Evolutionary conservation across 345 rosid species (phyloP), one percentile per base, ranked within the genome.

Genomic region (Cardamine resedifolia): DNA sequence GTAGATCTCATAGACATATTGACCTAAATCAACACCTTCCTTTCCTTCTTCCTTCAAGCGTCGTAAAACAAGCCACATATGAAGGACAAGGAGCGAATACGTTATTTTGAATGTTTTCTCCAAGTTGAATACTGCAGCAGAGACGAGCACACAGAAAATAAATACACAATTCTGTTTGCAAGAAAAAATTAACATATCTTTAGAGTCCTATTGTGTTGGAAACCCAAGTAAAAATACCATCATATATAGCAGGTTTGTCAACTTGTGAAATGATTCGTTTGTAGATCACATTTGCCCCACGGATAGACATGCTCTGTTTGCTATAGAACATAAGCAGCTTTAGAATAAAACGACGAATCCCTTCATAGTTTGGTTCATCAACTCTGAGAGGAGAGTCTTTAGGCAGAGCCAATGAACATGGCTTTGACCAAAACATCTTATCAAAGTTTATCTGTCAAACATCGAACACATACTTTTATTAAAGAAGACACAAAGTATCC

Each of bases 11-110:
- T 95, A 95, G 2, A 95, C 41, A 66, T 95, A 81, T 59, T 95
- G 98, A 64, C 99, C 99, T 78, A 90, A 83, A 74, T 91, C 91
- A 73, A 83, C 90, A 68, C 99, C 99, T 60, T 95, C 94, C 62
- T 83, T 85, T 62, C 99, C 99, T 52, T 95, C 98, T 77, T 81
- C 90, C 76, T 89, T 95, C 74, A 95, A 56, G 38, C 96, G 88
- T 28, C 96, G 89, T 62, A 95, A 81, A 62, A 81, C 82, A 53
- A 95, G 84, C 99, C 98, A 91, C 98, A 83, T 86, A 78, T 90
- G 98, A 69, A 95, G 96, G 20, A 95, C 94, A 58, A 95, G 98
- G 86, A 95, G 66, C 7, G 97, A 87, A 76, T 79, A 91, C 0
- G 93, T 86, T 78, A 86, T 86, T 64, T 84, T 87, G 78, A 95